Base-by-base conservation (phyloP, 140 eudicot genomes). In the Erigeron philadelphicus region DNA sequence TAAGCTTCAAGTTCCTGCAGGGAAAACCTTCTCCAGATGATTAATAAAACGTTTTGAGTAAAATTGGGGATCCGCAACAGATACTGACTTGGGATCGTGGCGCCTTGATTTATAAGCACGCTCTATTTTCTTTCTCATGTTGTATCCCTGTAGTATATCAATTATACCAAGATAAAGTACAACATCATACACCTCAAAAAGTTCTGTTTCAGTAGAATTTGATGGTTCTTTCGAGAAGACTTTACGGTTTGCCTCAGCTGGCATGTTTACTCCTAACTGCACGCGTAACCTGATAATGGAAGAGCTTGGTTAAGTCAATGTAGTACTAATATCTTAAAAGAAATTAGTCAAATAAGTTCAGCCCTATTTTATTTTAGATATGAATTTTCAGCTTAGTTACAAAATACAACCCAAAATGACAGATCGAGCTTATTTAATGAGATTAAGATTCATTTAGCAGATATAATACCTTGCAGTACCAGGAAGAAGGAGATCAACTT, bases 401-500 rank as follows among this genome's bases (percentile, higher is more conserved):
- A 31, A 31, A 5, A 31, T 31, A 5, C 38, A 31, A 31, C 38
- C 38, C 38, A 4, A 31, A 31, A 31, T 31, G 38, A 31, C 49
- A 45, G 12, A 11, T 6, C 5, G 16, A 6, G 9, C 17, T 52
- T 52, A 7, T 61, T 5, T 12, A n/a, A 38, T 19, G 2, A 9
- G 18, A 18, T 54, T 54, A 3, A n/a, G 60, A 56, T 15, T 50
- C 2, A 13, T 50, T 12, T 10, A 61, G 50, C 13, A 15, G 50
- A 56, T 43, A 31, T 52, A 62, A 45, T 79, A 93, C 98, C 98
- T 93, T 87, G 83, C 96, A 38, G 96, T 85, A n/a, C 95, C 98
- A 67, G 96, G 98, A 60, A 93, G 89, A 49, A 93, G 86, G 56
- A 93, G 87, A 83, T 93, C 98, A 35, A 84, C 98, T 82, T 93